Base-by-base conservation (phyloP, 768 basidiomycete genomes). In the Boletus bicolor region DNA sequence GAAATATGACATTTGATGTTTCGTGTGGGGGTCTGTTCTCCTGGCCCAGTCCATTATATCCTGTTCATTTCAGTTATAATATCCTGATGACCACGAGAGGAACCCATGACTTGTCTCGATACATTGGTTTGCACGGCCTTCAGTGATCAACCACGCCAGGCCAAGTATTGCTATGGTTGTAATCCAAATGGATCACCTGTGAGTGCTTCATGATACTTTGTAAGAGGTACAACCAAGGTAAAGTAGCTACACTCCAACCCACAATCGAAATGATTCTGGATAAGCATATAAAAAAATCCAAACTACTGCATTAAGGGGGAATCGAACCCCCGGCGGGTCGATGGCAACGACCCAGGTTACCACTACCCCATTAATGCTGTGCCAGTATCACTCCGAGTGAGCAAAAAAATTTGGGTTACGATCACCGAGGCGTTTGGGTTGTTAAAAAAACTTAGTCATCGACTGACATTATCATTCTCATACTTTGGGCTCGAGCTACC, bases 311-410 rank as follows among this genome's bases (percentile, higher is more conserved):
- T 65, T 62, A 64, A 65, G 64, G 3, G 64, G 84, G 85, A 86
- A 87, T 87, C 83, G 84, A 87, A 87, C 85, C 84, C 85, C 84
- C 85, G 86, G 86, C 86, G 86, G 86, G 83, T 86, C 86, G 85
- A 82, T 82, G 79, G 79, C 80, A 81, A 81, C 79, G 77, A 81
- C 79, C 80, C 79, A 81, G 80, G 79, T 81, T 80, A 82, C 78
- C 79, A 80, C 79, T 81, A 81, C 79, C 78, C 80, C 79, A 82
- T 79, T 80, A 77, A 80, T 81, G 79, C 75, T 14, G 79, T 83
- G 82, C 28, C 0, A 30, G 28, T 30, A 7, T 30, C 7, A 0
- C 28, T 30, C 28, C 28, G 7, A 30, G 28, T 30, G 26, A 28
- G 4, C 26, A 28, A 0, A 28, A 28, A 4, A 24, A 24, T 24